A percentile compares a stretch with the other conserved stretches of the same genome.
These are phyloP conservation scores for Crithidia acanthocephali DNA, from an alignment of 208 protist species.

Conservation along the genomic window DNA sequence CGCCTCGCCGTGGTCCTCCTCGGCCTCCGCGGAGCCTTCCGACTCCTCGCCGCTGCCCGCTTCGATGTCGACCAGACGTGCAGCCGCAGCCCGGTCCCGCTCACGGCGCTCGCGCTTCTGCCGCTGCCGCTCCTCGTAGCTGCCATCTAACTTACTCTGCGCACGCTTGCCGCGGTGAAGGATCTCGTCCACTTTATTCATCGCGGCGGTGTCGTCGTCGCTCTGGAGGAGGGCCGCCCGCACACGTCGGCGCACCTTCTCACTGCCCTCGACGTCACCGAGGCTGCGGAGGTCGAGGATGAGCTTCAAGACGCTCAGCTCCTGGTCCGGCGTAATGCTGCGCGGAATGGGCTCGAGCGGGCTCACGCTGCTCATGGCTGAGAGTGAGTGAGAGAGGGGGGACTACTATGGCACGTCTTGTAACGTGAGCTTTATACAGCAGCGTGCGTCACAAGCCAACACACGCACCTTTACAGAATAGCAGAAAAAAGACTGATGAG, in stretches of 20 bases:
- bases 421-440: background rate
- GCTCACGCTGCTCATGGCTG: constrained; percentile 11
- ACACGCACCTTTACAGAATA: no score
- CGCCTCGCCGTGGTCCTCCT: constrained; percentile 35
- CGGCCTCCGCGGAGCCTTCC: constrained; percentile 41
- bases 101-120: constrained; percentile 58
- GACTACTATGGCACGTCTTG: background rate
- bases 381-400: background rate
- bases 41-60: constrained; percentile 69
- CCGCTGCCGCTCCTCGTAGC: constrained; percentile 57
- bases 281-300: constrained; percentile 59
- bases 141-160: constrained; percentile 69
- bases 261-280: constrained; percentile 53
- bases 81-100: constrained; percentile 33
- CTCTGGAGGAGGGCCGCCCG: constrained; percentile 52
- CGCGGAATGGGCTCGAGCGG: constrained; percentile 19
- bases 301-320: constrained; percentile 63
- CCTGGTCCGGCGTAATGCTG: constrained; percentile 54
- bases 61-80: constrained; percentile 64
- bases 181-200: constrained; percentile 46
- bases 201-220: constrained; percentile 45
- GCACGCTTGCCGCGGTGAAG: constrained; percentile 48
- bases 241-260: constrained; percentile 61
- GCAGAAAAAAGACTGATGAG: no score
- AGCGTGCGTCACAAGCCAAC: background rate